These are phyloP conservation scores for Xylariaceae sp. DNA, from an alignment of 2,329 filamentous ascomycete genomes.

Conservation along the genomic window DNA sequence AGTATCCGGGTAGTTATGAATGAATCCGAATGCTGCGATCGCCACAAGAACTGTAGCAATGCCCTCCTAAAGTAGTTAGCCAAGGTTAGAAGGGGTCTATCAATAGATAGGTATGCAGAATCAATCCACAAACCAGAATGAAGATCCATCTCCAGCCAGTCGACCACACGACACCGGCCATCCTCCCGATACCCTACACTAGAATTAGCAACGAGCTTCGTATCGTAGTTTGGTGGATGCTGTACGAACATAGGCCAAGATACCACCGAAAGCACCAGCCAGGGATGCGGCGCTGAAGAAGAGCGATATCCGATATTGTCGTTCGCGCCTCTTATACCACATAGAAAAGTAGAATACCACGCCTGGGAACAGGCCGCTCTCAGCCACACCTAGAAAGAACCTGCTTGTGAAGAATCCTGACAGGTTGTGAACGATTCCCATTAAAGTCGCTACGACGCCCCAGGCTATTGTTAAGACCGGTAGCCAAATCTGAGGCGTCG, in stretches of 20 bases:
- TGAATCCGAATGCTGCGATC: constrained; percentile 57
- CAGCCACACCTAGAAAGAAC: constrained; percentile 59
- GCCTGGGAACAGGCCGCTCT: constrained; percentile 55
- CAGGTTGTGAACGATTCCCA: constrained; percentile 53
- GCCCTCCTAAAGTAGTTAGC: constrained; percentile 49
- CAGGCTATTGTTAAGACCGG: constrained; percentile 59
- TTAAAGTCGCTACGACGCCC: constrained; percentile 57
- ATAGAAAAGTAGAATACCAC: constrained; percentile 44
- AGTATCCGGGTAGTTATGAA: constrained; percentile 67
- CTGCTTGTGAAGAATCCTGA: constrained; percentile 55
- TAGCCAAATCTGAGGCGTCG: constrained; percentile 59
- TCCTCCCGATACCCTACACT: constrained; percentile 56
- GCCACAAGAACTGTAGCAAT: constrained; percentile 57
- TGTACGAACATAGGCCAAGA: constrained; percentile 53
- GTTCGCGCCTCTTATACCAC: constrained; percentile 59
- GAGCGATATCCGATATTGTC: constrained; percentile 57
- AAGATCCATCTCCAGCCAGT: constrained; percentile 64
- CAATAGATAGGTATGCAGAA: constrained; percentile 15
- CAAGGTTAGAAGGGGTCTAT: constrained; percentile 45
- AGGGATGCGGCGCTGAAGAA: constrained; percentile 59
- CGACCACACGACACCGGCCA: constrained; percentile 54
- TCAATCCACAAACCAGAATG: constrained; percentile 50
- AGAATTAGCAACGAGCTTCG: neutral
- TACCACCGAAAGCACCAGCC: constrained; percentile 60
- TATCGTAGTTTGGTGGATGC: neutral